phyloP scores from a whole-genome alignment of 768 basidiomycete genomes.

The Daedalea quercina region DNA sequence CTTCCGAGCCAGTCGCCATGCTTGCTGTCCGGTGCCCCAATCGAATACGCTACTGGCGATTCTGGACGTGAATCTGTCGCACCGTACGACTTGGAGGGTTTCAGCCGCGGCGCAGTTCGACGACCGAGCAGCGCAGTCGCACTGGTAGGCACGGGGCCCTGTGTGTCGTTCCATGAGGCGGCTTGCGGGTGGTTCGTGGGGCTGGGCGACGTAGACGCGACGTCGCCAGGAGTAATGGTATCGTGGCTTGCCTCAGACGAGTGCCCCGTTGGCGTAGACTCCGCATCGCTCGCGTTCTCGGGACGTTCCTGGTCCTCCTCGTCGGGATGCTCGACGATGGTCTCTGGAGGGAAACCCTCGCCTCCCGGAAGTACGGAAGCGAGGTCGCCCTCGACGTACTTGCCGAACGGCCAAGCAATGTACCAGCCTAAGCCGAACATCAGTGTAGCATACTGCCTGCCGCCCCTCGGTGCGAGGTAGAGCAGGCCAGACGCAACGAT shows the following conservation, averaged over 20 bases:
- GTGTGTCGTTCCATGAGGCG: slow-evolving; percentile 34
- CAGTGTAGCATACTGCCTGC: slow-evolving; percentile 76
- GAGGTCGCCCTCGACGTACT: slow-evolving; percentile 87
- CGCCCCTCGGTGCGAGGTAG: slow-evolving; percentile 72
- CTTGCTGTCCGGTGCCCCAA: slow-evolving; percentile 15
- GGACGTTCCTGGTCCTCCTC: slow-evolving; percentile 31
- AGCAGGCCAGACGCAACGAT: slow-evolving; percentile 62
- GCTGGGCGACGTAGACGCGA: slow-evolving; percentile 24
- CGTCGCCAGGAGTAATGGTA: slow-evolving; percentile 6
- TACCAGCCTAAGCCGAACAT: slow-evolving; percentile 95
- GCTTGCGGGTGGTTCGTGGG: slow-evolving; percentile 37
- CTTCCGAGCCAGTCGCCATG: slow-evolving; percentile 55
- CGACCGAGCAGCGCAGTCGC: slow-evolving; percentile 39
- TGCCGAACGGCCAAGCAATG: slow-evolving; percentile 96
- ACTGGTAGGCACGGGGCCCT: slow-evolving; percentile 31
- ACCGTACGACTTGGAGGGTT: slow-evolving; percentile 59
- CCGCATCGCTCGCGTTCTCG: slow-evolving; percentile 27
- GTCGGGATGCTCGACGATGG: slow-evolving; percentile 20
- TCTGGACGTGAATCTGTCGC: slow-evolving; percentile 33
- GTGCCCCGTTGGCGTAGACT: slow-evolving; percentile 3
- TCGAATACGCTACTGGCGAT: slow-evolving; percentile 9
- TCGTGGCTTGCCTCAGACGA: slow-evolving; percentile 6
- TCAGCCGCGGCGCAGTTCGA: slow-evolving; percentile 19
- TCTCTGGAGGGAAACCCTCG: slow-evolving; percentile 19
- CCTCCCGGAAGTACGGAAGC: slow-evolving; percentile 26